These are phyloP conservation scores for Penicillium maclennaniae DNA, from an alignment of 495 filamentous ascomycete species.

Conservation along the genomic window DNA sequence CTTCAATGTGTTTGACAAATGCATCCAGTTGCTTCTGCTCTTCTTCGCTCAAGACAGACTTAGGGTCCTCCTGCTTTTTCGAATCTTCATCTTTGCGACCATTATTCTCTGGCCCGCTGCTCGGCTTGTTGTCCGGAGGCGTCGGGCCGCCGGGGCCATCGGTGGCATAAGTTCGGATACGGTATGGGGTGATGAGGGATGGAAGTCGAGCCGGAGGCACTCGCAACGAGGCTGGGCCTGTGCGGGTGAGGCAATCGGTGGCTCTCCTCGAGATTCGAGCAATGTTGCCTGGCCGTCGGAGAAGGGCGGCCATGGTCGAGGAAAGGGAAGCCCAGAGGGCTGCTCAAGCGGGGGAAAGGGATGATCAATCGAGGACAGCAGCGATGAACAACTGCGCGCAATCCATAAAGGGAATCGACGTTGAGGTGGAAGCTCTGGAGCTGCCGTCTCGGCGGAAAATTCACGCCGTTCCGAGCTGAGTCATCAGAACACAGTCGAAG, in stretches of 20 bases:
- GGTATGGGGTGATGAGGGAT: constrained; percentile 45
- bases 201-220: constrained; percentile 36
- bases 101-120: constrained; percentile 25
- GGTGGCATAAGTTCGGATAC: constrained; percentile 54
- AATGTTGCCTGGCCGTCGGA: constrained; percentile 63
- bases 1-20: constrained; percentile 30
- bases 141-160: constrained; percentile 45
- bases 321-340: constrained; percentile 38
- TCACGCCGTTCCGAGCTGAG: constrained; percentile 25
- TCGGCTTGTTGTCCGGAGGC: constrained; percentile 37
- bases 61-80: constrained; percentile 22
- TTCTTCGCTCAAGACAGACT: constrained; percentile 30
- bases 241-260: constrained; percentile 42
- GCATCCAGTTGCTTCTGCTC: constrained; percentile 35
- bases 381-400: constrained; percentile 20
- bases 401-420: constrained; percentile 25
- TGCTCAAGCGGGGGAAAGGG: constrained; percentile 18
- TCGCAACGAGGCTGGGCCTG: constrained; percentile 35
- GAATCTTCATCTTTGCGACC: constrained; percentile 33
- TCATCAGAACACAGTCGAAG: constrained; percentile 19
- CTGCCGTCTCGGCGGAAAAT: constrained; percentile 25
- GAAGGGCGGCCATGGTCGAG: constrained; percentile 60
- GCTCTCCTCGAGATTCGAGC: constrained; percentile 57
- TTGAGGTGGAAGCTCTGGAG: constrained; percentile 23
- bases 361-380: constrained; percentile 25